Evolutionary conservation across 2,329 filamentous ascomycete genomes (phyloP).

Genomic region (Aspergillus vadensis): DNA sequence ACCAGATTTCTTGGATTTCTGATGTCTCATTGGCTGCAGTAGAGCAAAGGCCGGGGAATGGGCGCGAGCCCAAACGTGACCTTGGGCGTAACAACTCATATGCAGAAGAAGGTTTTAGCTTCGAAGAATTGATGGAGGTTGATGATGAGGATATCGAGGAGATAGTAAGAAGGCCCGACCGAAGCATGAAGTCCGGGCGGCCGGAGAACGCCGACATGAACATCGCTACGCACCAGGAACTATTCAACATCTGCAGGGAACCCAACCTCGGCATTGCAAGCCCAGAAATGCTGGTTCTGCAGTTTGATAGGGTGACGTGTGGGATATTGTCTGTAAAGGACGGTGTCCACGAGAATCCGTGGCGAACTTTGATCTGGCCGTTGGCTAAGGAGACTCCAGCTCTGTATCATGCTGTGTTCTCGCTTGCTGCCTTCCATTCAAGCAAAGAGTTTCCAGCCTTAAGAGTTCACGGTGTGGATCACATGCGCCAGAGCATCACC

Average conservation of each 20-base stretch:
- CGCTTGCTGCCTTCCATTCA: conserved; percentile 70
- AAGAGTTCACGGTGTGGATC: conserved; percentile 65
- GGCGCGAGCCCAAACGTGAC: conserved; percentile 9
- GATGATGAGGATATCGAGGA: conserved; percentile 58
- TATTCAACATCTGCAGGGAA: conserved; percentile 44
- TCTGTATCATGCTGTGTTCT: conserved; percentile 67
- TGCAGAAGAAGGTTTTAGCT: conserved; percentile 27
- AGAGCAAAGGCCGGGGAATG: conserved; percentile 10
- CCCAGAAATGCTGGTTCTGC: conserved; percentile 62
- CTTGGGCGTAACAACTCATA: conserved; percentile 12
- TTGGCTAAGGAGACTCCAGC: conserved; percentile 65
- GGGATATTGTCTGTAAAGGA: conserved; percentile 72
- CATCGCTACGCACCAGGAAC: conserved; percentile 33
- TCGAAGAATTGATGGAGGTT: conserved; percentile 37
- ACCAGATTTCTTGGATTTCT: conserved; percentile 22
- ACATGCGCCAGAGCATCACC: conserved; percentile 67
- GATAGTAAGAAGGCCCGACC: conserved; percentile 48
- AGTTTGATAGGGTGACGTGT: conserved; percentile 68
- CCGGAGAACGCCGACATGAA: conserved; percentile 42
- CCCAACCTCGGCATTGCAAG: conserved; percentile 55
- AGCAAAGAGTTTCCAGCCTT: conserved; percentile 60
- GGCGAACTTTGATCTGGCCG: conserved; percentile 71
- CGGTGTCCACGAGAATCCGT: conserved; percentile 69
- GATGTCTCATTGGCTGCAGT: conserved; percentile 14
- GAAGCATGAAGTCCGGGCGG: conserved; percentile 38